Percentiles rank a stretch among this genome's conserved stretches.
phyloP scores from a whole-genome alignment of 228 moss, liverwort and hornwort genomes.

The Sphagnum magellanicum region DNA sequence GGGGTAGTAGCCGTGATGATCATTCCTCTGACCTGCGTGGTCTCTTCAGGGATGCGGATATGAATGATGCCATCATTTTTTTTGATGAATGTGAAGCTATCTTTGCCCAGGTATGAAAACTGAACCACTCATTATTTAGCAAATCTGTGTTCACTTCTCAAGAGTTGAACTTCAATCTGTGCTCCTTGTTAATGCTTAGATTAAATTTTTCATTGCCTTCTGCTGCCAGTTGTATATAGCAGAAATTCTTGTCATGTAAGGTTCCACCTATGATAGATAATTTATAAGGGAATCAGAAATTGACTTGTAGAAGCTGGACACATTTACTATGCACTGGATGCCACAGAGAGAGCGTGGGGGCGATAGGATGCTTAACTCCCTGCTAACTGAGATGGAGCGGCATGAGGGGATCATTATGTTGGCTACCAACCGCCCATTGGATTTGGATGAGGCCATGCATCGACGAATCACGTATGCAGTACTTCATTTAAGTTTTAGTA shows the following conservation, averaged over 20 bases:
- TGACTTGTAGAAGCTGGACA: too few species aligned
- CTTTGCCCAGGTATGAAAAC: constrained; percentile 34
- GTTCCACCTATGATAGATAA: too few species aligned
- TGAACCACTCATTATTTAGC: too few species aligned
- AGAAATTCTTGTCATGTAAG: too few species aligned
- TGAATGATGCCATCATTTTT: constrained; percentile 65
- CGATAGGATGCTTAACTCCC: constrained; percentile 48
- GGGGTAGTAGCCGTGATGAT: constrained; percentile 36
- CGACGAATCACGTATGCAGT: constrained; percentile 44
- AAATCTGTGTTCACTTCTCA: too few species aligned
- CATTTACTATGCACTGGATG: not conserved
- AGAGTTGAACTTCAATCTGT: too few species aligned
- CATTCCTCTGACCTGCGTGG: constrained; percentile 54
- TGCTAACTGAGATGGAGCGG: constrained; percentile 61
- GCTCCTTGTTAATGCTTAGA: too few species aligned
- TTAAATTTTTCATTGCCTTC: too few species aligned
- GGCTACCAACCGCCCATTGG: constrained; percentile 55
- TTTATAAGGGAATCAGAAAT: too few species aligned
- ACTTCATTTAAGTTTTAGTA: too few species aligned
- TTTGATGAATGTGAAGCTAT: constrained; percentile 68
- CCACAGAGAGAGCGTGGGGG: constrained; percentile 60
- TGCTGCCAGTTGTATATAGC: too few species aligned
- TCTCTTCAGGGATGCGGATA: constrained; percentile 57
- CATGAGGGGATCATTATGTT: constrained; percentile 70
- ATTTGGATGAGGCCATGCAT: constrained; percentile 71